phyloP scores from a whole-genome alignment of 768 basidiomycete species.

The Gelatoporia subvermispora region DNA sequence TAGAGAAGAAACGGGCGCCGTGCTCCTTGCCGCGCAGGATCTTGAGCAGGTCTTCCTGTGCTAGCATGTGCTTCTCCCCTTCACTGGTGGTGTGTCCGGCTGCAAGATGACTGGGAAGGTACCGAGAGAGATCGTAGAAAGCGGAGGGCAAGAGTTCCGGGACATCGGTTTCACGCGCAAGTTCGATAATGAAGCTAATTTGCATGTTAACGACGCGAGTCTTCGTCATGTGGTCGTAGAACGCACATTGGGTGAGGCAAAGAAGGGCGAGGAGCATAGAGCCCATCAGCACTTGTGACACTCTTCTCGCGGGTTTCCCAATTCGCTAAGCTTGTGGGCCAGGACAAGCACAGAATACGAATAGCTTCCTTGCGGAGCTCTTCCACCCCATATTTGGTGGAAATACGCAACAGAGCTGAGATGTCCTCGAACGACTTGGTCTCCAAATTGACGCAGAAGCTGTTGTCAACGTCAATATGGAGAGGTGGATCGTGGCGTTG shows the following conservation, averaged over 20 bases:
- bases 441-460: conserved; percentile 6
- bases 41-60: conserved; percentile 50
- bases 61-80: conserved; percentile 35
- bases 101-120: conserved; percentile 55
- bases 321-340: conserved; percentile 56
- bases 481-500: background rate
- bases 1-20: conserved; percentile 68
- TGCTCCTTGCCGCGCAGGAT: conserved; percentile 69
- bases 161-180: conserved; percentile 53
- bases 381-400: conserved; percentile 59
- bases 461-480: background rate
- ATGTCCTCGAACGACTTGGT: conserved; percentile 42
- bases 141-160: conserved; percentile 65
- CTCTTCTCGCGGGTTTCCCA: conserved; percentile 70
- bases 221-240: background rate
- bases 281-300: conserved; percentile 42
- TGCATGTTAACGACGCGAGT: background rate
- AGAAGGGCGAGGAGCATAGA: conserved; percentile 49
- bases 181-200: conserved; percentile 57
- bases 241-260: conserved; percentile 70
- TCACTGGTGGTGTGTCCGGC: conserved; percentile 41
- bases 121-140: conserved; percentile 77
- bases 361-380: conserved; percentile 55
- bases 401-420: conserved; percentile 54
- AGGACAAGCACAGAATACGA: conserved; percentile 43